Base-by-base conservation (phyloP, 2,329 filamentous ascomycete species). In the Botrytis byssoidea region DNA sequence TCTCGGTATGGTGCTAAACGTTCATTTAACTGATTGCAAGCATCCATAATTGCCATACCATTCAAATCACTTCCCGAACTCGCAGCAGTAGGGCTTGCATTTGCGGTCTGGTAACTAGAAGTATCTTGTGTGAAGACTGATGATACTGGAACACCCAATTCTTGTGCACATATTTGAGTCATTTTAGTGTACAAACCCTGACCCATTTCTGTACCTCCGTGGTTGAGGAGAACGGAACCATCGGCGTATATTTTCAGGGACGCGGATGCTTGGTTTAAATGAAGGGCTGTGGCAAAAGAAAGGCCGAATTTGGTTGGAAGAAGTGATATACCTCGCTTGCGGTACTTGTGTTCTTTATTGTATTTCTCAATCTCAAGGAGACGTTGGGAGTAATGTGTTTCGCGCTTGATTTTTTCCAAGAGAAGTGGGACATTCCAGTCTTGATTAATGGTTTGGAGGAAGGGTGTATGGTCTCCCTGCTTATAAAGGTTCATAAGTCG, bases 261-360 rank as follows among this genome's bases (percentile, higher is more conserved):
- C 0, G 95, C 94, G 60, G 94, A 94, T 3, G 95, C 95, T 82
- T 98, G 95, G 83, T 98, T 98, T 78, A 98, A 87, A 86, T 96
- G 97, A 4, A 97, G 86, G 0, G 95, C 95, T 0, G 95, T 98
- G 22, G 78, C 77, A 83, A 97, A 98, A 10, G 94, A 97, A 79
- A 98, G 97, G 77, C 95, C 95, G 79, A 98, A 98, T 80, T 98
- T 98, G 40, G 95, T 98, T 0, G 95, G 95, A 73, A 98, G 91
- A 71, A 79, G 75, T n/a, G 74, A 75, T 20, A 91, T 82, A 0
- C 95, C 95, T 70, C 94, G 90, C 85, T 98, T 98, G 80, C 94
- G 94, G 95, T 95, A 98, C 82, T 94, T 97, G 84, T 95, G 92
- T 35, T 86, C 87, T 68, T 87, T 85, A 83, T 98, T 98, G 86